These are phyloP conservation scores for Pythium utonaiense DNA, from an alignment of 352 stramenopile genomes.

Conservation along the genomic window DNA sequence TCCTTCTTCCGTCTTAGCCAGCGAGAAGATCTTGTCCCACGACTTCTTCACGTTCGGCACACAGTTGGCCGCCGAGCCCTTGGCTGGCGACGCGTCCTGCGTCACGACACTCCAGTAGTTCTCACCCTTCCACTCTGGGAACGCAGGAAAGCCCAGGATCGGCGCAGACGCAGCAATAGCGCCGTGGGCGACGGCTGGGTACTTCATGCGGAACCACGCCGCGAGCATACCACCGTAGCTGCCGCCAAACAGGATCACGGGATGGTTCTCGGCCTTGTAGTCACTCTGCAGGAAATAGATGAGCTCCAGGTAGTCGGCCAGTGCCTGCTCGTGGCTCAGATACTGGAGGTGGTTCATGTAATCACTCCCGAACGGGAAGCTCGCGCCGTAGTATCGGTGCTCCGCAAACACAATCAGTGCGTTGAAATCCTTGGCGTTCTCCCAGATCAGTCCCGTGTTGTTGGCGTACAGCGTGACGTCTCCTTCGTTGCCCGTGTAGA, in stretches of 20 bases:
- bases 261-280: constrained; percentile 59
- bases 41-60: constrained; percentile 78
- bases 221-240: constrained; percentile 95
- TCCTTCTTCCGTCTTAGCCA: constrained; percentile 57
- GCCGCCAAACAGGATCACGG: constrained; percentile 94
- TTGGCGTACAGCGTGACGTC: constrained; percentile 94
- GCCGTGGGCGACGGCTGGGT: constrained; percentile 89
- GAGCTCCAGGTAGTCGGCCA: constrained; percentile 91
- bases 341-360: constrained; percentile 79
- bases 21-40: constrained; percentile 72
- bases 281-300: constrained; percentile 83
- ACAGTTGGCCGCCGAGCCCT: constrained; percentile 72
- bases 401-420: constrained; percentile 94
- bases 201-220: constrained; percentile 94
- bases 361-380: constrained; percentile 67
- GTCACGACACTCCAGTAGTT: constrained; percentile 87
- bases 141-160: constrained; percentile 88
- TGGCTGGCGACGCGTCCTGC: constrained; percentile 58
- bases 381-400: constrained; percentile 95
- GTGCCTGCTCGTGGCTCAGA: constrained; percentile 88
- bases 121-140: constrained; percentile 50
- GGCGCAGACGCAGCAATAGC: constrained; percentile 93
- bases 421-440: constrained; percentile 86
- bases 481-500: constrained; percentile 94
- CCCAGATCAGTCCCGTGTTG: constrained; percentile 94